Base-by-base conservation (phyloP, 2,329 filamentous ascomycete species). In the Meredithiella fracta region DNA sequence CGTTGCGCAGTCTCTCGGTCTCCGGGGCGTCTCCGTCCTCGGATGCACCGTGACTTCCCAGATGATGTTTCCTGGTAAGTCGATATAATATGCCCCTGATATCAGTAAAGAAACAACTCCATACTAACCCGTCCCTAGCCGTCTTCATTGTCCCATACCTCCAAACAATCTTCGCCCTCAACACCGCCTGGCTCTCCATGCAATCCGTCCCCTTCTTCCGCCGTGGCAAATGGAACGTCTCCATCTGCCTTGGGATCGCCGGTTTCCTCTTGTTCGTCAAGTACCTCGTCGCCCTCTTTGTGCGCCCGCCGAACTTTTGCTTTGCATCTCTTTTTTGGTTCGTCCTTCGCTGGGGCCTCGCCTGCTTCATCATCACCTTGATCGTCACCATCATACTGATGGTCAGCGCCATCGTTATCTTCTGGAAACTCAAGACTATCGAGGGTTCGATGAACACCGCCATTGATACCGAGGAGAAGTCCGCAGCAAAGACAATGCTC, bases 281-380 rank as follows among this genome's bases (percentile, higher is more conserved):
- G 20, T 82, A 80, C 66, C 67, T 81, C 38, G 74, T 82, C 25
- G 78, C 80, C 15, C 69, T 76, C 56, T 70, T 78, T 52, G 68
- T 75, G 59, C 72, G 69, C 3, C 74, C 81, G 47, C 72, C 73
- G 4, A 74, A 81, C 60, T 72, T 75, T 54, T 86, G 83, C 67
- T 80, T 85, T 62, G 80, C 79, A 23, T 80, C 79, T 4, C 70
- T 86, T 6, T 78, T 85, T 61, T 85, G 79, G 78, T 83, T 83
- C 59, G 69, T 85, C 44, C 72, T 76, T 56, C 72, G 70, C 61
- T 86, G 80, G 67, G 73, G 78, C n/a, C 64, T 73, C 14, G 73
- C 75, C 3, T 76, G 74, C 57, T 75, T 85, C 56, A 70, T 70
- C 8, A 63, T 83, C 1, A 64, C 84, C 9, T 65, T 74, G 22